Conservation (phyloP, 305 asterid genomes). For the Solanum hybrid region DNA sequence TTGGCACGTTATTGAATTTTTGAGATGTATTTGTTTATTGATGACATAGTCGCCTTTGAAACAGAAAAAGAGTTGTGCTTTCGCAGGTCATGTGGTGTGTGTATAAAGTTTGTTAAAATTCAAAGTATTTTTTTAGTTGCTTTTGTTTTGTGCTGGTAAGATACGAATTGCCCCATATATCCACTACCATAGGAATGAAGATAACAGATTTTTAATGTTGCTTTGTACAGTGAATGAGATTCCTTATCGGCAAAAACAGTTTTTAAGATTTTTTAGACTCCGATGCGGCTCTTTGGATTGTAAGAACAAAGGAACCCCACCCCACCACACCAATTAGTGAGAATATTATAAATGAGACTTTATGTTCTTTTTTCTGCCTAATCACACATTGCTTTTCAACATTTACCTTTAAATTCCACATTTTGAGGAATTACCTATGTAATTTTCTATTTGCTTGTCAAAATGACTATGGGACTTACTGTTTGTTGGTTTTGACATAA, state of each 20-base stretch:
- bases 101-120: not conserved
- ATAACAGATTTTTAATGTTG: not conserved
- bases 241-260: not conserved
- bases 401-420: too few relatives aligned
- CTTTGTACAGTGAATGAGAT: not conserved
- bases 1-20: not conserved
- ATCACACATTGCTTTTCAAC: not conserved
- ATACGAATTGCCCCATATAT: not conserved
- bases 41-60: not conserved
- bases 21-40: not conserved
- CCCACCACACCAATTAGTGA: not conserved
- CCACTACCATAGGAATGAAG: not conserved
- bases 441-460: not conserved
- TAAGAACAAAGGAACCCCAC: too few relatives aligned
- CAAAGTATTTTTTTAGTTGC: not conserved
- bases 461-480: not conserved
- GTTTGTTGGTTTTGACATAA: not conserved
- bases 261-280: not conserved
- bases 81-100: not conserved
- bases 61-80: not conserved
- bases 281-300: not conserved
- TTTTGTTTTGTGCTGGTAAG: not conserved
- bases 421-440: not conserved
- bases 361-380: not conserved
- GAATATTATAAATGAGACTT: not conserved